Base-by-base conservation (phyloP, 768 basidiomycete genomes). In the Hericium coralloides region DNA sequence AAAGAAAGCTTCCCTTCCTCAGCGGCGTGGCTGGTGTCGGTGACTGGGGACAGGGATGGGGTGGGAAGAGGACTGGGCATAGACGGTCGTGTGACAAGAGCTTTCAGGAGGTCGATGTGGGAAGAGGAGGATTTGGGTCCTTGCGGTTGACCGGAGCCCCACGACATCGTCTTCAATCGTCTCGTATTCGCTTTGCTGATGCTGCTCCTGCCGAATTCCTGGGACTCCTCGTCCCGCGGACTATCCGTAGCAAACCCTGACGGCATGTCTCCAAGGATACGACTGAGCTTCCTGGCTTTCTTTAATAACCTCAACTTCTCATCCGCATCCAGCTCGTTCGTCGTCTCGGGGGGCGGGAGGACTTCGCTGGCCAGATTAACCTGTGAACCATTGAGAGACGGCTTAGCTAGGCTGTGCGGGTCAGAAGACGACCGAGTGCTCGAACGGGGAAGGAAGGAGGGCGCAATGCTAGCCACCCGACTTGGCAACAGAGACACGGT, bases 211-310 rank as follows among this genome's bases (percentile, higher is more conserved):
- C 52, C 41, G 12, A 45, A n/a, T 14, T 47, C 39, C 26, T 10
- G 22, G 18, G 22, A 8, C 26, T 36, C 43, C 25, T 20, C 41
- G 12, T 20, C 23, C 23, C n/a, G 12, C 20, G 8, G 8, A 22
- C 43, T 22, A 8, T 62, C 62, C 3, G 51, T 49, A 36, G 56
- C 36, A 14, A 48, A 47, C 20, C 58, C 57, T 18, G 62, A 55
- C 15, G 74, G 65, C 3, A 69, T 55, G 26, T 76, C 71, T 38
- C 73, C 73, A 43, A 81, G 72, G 49, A 76, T 71, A 52, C 68
- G 72, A 59, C 72, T 74, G 49, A 81, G 66, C 59, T 76, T 79
- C 38, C 73, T 68, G 23, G 73, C 69, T 58, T 77, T 76, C 63
- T 69, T 70, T 54, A 76, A 58, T 52, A 75, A 63, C 59, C 68